Percentiles rank a stretch among this genome's conserved stretches.
These are phyloP conservation scores for Calamus simplicifolius DNA, from an alignment of 176 grass and related monocot genomes.

Conservation along the genomic window DNA sequence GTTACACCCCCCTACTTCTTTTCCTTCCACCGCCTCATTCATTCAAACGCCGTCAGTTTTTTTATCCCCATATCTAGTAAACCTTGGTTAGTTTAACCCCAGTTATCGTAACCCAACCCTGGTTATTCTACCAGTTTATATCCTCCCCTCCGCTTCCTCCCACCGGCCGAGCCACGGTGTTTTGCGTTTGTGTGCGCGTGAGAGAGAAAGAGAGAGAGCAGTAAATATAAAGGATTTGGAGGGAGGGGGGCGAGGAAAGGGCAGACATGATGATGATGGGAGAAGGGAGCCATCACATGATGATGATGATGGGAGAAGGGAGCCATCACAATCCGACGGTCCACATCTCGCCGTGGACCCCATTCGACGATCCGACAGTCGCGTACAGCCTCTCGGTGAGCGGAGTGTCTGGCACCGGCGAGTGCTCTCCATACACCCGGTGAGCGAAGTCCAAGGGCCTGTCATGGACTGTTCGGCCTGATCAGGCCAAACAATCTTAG, in stretches of 20 bases:
- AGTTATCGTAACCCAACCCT: not conserved
- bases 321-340: slow-evolving; percentile 1
- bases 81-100: not conserved
- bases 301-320: not conserved
- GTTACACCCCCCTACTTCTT: too few relatives aligned
- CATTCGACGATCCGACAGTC: slow-evolving; percentile 4
- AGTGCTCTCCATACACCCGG: slow-evolving; percentile 40
- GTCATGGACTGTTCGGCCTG: too few relatives aligned
- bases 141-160: not conserved
- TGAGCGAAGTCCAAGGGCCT: too few relatives aligned
- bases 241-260: not conserved
- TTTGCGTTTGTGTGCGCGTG: too few relatives aligned
- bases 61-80: not conserved
- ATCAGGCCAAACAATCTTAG: too few relatives aligned
- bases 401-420: not conserved
- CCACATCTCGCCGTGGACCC: slow-evolving; percentile 3
- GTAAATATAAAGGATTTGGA: too few relatives aligned
- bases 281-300: too few relatives aligned
- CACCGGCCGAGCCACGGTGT: slow-evolving; percentile 8
- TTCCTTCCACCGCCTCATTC: not conserved
- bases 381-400: not conserved
- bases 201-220: not conserved
- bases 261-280: slow-evolving; percentile 63
- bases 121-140: slow-evolving; percentile 53
- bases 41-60: slow-evolving; percentile 1